Base-by-base conservation (phyloP, 2,329 filamentous ascomycete genomes). In the Fusarium sp. region DNA sequence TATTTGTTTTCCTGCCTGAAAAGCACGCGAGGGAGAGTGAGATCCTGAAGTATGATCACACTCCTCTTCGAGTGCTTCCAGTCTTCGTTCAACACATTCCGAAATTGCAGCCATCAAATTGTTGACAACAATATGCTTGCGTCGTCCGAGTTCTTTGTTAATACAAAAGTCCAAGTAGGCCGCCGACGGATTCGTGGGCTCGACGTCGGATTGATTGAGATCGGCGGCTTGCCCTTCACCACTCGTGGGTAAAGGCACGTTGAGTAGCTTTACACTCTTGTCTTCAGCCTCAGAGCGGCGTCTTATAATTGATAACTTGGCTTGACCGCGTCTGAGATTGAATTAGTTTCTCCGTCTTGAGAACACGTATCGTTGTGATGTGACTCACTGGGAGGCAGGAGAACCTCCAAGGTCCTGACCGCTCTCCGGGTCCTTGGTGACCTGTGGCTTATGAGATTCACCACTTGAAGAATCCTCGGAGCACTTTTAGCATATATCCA, bases 161-260 rank as follows among this genome's bases (percentile, higher is more conserved):
- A 45, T 58, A 49, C 58, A 58, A 52, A 52, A 57, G 55, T 54
- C 50, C 46, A 49, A 66, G 72, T 57, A 76, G 37, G 58, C 63
- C 52, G 70, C 66, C 52, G 66, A 71, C 48, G 75, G 72, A 11
- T 76, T 71, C 35, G 76, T 75, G 37, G 73, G 74, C 21, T 74
- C 33, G 49, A 56, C 55, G 66, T 70, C 61, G 54, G 51, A 35
- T 55, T 70, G 46, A 40, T 27, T 68, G 41, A 46, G 31, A 56
- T 69, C 67, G 67, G 70, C 70, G 70, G 70, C 67, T 72, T 50
- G 58, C 66, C 58, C 57, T 67, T 36, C 53, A 43, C 41, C 41
- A 41, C 39, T 43, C 17, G 49, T 23, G 14, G 68, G 49, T 20
- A 66, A 58, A 62, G 70, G 59, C 66, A 72, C 68, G 56, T 57